These are phyloP conservation scores for Penicillium pulvis DNA, from an alignment of 495 filamentous ascomycete species.

Conservation along the genomic window DNA sequence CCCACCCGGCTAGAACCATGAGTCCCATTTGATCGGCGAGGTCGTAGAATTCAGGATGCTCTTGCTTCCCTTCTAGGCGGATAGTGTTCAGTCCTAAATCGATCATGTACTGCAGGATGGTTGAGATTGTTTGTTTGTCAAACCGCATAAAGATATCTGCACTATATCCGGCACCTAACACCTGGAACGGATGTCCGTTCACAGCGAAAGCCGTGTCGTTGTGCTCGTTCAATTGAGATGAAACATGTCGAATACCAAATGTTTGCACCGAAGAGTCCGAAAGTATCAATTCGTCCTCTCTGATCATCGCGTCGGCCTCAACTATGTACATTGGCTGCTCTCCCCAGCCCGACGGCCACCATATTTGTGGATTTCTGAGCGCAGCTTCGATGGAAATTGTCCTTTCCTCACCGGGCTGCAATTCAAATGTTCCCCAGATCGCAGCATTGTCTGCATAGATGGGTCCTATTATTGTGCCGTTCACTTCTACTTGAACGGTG, in stretches of 20 bases:
- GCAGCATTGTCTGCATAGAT: slow-evolving; percentile 17
- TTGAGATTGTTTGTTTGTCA: slow-evolving; percentile 41
- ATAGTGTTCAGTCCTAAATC: slow-evolving; percentile 65
- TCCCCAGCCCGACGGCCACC: slow-evolving; percentile 80
- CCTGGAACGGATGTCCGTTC: slow-evolving; percentile 59
- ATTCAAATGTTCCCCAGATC: slow-evolving; percentile 34
- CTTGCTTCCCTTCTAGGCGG: slow-evolving; percentile 65
- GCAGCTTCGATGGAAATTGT: slow-evolving; percentile 40
- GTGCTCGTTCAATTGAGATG: slow-evolving; percentile 48
- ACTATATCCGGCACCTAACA: slow-evolving; percentile 61
- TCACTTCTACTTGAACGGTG: slow-evolving; percentile 36
- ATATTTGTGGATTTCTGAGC: slow-evolving; percentile 61
- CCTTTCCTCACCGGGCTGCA: slow-evolving; percentile 41
- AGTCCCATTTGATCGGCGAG: slow-evolving; percentile 60
- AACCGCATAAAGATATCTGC: slow-evolving; percentile 65
- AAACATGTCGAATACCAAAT: slow-evolving; percentile 61
- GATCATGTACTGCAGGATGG: slow-evolving; percentile 53
- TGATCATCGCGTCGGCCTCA: slow-evolving; percentile 38
- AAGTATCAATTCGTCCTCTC: slow-evolving; percentile 18
- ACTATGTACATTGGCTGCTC: slow-evolving; percentile 69
- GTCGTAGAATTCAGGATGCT: slow-evolving; percentile 61
- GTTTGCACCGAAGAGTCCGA: slow-evolving; percentile 46
- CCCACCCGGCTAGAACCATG: slow-evolving; percentile 67
- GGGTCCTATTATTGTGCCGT: slow-evolving; percentile 37
- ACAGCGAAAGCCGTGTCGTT: slow-evolving; percentile 59